A percentile compares a stretch with the other conserved stretches of the same genome.
These are phyloP conservation scores for Zanthoxylum bungeanum DNA, from an alignment of 345 rosid species.

Conservation along the genomic window DNA sequence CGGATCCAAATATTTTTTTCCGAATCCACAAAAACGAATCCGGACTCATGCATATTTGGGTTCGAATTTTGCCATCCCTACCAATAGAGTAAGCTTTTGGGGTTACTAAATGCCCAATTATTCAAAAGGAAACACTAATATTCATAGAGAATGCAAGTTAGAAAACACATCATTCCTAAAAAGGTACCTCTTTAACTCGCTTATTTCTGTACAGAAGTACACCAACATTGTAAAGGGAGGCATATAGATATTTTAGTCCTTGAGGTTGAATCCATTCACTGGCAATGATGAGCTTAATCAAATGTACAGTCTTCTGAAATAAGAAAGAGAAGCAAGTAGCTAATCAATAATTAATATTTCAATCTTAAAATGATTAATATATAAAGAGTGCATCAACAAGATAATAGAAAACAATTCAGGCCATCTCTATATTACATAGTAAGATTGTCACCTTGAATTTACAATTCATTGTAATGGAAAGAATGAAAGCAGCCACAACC, in stretches of 20 bases:
- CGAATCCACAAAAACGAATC: too few relatives aligned
- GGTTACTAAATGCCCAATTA: background rate
- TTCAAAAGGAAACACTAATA: background rate
- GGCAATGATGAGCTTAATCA: conserved; percentile 48
- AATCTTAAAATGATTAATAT: conserved; percentile 4
- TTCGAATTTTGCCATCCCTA: too few relatives aligned
- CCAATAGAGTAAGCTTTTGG: background rate
- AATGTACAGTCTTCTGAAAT: conserved; percentile 50
- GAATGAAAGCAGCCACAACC: conserved; percentile 68
- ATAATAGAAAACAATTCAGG: background rate
- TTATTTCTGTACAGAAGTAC: conserved; percentile 61
- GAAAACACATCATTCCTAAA: conserved; percentile 3
- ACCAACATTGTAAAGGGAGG: conserved; percentile 64
- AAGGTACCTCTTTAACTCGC: conserved; percentile 63
- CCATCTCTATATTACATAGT: conserved; percentile 11
- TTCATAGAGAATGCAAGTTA: conserved; percentile 1
- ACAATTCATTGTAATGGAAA: conserved; percentile 53
- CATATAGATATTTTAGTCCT: conserved; percentile 58
- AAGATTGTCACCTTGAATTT: conserved; percentile 51
- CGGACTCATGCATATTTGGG: too few relatives aligned
- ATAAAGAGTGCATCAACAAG: conserved; percentile 5
- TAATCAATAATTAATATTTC: conserved; percentile 18
- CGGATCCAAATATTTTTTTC: too few relatives aligned
- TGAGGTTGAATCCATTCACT: conserved; percentile 63
- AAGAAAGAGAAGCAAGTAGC: conserved; percentile 26